phyloP scores from a whole-genome alignment of 2,329 filamentous ascomycete genomes.

The Phialophora macrospora region DNA sequence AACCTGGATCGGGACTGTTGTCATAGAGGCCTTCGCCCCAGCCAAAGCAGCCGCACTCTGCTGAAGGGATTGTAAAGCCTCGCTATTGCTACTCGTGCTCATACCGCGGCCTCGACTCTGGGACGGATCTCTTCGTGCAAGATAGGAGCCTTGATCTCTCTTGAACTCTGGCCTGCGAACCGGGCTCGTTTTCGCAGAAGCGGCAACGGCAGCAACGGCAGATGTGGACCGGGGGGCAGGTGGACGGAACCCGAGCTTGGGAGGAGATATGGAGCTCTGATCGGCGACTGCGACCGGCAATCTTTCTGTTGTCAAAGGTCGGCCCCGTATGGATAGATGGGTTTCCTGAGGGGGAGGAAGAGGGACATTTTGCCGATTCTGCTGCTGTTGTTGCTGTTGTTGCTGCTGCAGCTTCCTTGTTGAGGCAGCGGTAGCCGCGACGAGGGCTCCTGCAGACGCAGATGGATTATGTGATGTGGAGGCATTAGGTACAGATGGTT shows the following conservation, averaged over 20 bases:
- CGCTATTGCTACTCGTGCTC: slow-evolving; percentile 30
- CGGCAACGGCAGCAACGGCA: slow-evolving; percentile 33
- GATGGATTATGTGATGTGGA: slow-evolving; percentile 30
- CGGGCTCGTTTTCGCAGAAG: slow-evolving; percentile 35
- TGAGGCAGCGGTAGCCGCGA: slow-evolving; percentile 32
- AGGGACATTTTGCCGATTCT: slow-evolving; percentile 16
- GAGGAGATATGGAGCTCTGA: slow-evolving; percentile 26
- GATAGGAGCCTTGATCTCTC: slow-evolving; percentile 25
- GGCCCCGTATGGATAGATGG: slow-evolving; percentile 21
- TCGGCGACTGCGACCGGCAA: slow-evolving; percentile 19
- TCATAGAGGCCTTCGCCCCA: slow-evolving; percentile 33
- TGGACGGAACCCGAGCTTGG: slow-evolving; percentile 19
- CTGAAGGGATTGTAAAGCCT: slow-evolving; percentile 16
- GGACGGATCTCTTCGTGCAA: slow-evolving; percentile 18
- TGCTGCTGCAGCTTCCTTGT: slow-evolving; percentile 27
- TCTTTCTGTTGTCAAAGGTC: slow-evolving; percentile 20
- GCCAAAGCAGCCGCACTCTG: slow-evolving; percentile 32
- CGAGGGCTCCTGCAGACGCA: slow-evolving; percentile 34
- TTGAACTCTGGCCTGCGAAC: slow-evolving; percentile 27
- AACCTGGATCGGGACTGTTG: slow-evolving; percentile 14
- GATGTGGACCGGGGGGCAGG: slow-evolving; percentile 33
- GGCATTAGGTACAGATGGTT: slow-evolving; percentile 21
- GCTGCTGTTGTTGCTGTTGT: slow-evolving; percentile 11
- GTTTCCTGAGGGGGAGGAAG: slow-evolving; percentile 15
- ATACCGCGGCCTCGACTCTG: slow-evolving; percentile 24